Evolutionary conservation across 1,284 basidiomycete species (phyloP).

Genomic region (Rhodotorula sp.): DNA sequence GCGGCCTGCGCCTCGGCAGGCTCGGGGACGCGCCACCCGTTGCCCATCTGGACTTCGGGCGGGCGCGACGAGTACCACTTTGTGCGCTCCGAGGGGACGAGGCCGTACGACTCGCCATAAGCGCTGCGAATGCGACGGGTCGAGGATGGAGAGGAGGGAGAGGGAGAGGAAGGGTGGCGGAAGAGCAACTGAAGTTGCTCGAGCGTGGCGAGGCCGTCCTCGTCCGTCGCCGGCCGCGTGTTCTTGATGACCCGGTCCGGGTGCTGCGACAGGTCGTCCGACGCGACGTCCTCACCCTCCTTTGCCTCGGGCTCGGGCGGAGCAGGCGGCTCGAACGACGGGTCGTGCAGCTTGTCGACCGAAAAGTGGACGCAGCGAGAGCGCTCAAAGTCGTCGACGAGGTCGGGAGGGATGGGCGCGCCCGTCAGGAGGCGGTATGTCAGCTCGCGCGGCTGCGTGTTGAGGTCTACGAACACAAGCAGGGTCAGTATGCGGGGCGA

Average conservation of each 20-base stretch:
- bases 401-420: slow-evolving; percentile 52
- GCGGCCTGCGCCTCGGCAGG: slow-evolving; percentile 5
- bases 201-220: slow-evolving; percentile 72
- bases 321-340: slow-evolving; percentile 47
- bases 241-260: slow-evolving; percentile 72
- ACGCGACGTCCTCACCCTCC: slow-evolving; percentile 50
- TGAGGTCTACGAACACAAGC: slow-evolving; percentile 68
- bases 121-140: slow-evolving; percentile 14
- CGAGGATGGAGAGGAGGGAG: neutral
- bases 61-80: slow-evolving; percentile 32
- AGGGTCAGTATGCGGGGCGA: neutral
- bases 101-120: slow-evolving; percentile 38
- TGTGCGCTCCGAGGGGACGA: slow-evolving; percentile 8
- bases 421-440: slow-evolving; percentile 74
- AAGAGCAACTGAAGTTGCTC: slow-evolving; percentile 65
- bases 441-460: slow-evolving; percentile 81
- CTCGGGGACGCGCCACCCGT: slow-evolving; percentile 16
- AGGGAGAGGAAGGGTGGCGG: neutral
- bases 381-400: slow-evolving; percentile 57
- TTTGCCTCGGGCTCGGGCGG: slow-evolving; percentile 51
- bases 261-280: slow-evolving; percentile 46
- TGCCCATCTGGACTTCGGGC: slow-evolving; percentile 34
- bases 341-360: slow-evolving; percentile 61
- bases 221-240: slow-evolving; percentile 62
- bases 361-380: slow-evolving; percentile 82